Evolutionary conservation across 1,284 basidiomycete genomes (phyloP), one percentile per base, ranked within the genome.

Genomic region (Tetrapyrgos nigripes): DNA sequence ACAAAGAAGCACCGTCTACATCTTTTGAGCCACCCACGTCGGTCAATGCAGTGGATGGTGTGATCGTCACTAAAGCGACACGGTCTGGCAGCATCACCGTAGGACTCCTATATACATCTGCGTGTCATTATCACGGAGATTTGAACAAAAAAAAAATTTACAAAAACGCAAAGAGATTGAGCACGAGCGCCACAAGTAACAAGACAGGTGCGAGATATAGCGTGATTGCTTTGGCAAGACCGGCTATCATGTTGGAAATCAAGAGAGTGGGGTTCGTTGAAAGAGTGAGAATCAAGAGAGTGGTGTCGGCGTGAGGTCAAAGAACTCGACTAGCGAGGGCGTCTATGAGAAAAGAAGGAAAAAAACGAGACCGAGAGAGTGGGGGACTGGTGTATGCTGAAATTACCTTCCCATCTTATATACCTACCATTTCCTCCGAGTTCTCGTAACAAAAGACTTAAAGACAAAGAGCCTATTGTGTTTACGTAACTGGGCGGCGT

Each of bases 1-100:
- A 85, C 28, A 91, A 70, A 53, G 82, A 88, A 3, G 90, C 88
- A 3, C 91, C 91, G 70, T 92, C 90, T n/a, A 87, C 74, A 10
- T 64, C 72, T 50, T 76, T 68, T 24, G 56, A 23, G 19, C 72
- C 73, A 23, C 79, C 71, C 56, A 75, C 74, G 62, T 79, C 78
- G 17, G 80, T 79, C 60, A 88, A 71, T 3, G 70, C 67, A 17
- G 78, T 76, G 3, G 88, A 87, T 6, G 90, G 88, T 6, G 78
- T 78, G 11, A 92, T 84, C 0, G 79, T 82, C 52, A 92, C 73
- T 40, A 93, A 77, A 3, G 88, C 79, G 21, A 92, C 89, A 64
- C 80, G 79, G 63, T 79, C 79, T 31, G 84, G 79, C 33, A 92
- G 78, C 67, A 91, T 73, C 37, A 85, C 66, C 5, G 76, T 77